Conservation (phyloP, 2,329 filamentous ascomycete species). For the Trichoderma brevicompactum region DNA sequence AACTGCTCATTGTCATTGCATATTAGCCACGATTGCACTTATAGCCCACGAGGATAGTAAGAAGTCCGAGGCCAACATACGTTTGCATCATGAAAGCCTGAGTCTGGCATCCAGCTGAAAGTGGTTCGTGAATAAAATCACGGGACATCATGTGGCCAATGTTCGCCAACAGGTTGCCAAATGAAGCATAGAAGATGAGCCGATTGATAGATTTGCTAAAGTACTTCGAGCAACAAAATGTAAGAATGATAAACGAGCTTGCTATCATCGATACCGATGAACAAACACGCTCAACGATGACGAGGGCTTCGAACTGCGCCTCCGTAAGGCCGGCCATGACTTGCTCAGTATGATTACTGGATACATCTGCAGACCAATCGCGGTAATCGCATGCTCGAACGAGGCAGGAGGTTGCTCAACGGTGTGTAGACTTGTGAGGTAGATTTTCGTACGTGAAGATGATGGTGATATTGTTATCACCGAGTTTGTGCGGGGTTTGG, state of each 20-base stretch:
- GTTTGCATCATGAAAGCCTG: conserved; percentile 76
- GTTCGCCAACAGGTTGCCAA: conserved; percentile 76
- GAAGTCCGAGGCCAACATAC: conserved; percentile 50
- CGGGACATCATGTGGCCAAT: conserved; percentile 69
- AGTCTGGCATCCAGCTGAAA: conserved; percentile 60
- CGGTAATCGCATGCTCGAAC: background rate
- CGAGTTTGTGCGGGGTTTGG: background rate
- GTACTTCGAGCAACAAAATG: conserved; percentile 64
- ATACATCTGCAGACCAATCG: conserved; percentile 2
- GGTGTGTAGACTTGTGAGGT: background rate
- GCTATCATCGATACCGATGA: conserved; percentile 53
- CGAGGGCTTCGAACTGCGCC: conserved; percentile 14
- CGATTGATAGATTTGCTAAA: conserved; percentile 83
- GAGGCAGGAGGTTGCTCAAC: background rate
- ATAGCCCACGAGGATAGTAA: background rate
- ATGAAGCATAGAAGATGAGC: conserved; percentile 77
- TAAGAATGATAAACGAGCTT: conserved; percentile 68
- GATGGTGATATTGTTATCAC: background rate
- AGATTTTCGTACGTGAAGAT: background rate
- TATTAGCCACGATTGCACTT: conserved; percentile 3
- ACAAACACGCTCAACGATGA: conserved; percentile 17
- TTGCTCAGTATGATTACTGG: background rate
- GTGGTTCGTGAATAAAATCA: conserved; percentile 52
- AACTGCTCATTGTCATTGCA: conserved; percentile 54
- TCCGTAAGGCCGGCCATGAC: conserved; percentile 21